phyloP scores from a whole-genome alignment of 2,329 filamentous ascomycete genomes.

The Scopulariopsis brevicaulis region DNA sequence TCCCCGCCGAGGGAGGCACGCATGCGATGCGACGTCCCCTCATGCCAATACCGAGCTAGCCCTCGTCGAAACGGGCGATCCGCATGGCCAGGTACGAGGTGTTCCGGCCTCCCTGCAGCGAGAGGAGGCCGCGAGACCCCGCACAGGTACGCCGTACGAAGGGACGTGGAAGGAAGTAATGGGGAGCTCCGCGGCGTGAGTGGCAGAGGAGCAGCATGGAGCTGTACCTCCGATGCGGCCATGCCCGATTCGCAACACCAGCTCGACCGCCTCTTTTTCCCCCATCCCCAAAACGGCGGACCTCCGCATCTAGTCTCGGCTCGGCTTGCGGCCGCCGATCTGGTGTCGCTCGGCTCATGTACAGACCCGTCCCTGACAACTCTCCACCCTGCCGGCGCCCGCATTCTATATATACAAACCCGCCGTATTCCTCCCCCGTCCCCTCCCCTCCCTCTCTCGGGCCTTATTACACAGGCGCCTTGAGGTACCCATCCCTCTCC shows the following conservation, averaged over 20 bases:
- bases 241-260: neutral
- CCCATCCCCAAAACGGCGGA: neutral
- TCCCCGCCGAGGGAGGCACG: neutral
- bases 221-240: neutral
- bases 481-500: neutral
- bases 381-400: slow-evolving; percentile 2
- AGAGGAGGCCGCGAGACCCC: neutral
- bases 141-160: neutral
- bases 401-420: slow-evolving; percentile 2
- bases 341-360: slow-evolving; percentile 1
- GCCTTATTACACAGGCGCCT: neutral
- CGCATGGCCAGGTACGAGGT: neutral
- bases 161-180: neutral
- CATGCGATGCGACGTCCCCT: neutral
- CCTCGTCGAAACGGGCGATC: neutral
- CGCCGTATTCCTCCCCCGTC: neutral
- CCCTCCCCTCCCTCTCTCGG: neutral
- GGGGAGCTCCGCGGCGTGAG: too few species aligned
- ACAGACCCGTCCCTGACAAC: neutral
- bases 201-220: too few species aligned
- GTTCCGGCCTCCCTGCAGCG: neutral
- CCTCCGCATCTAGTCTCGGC: neutral
- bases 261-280: neutral
- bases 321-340: neutral
- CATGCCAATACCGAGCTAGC: neutral